Evolutionary conservation across 352 stramenopile species (phyloP), one percentile per base, ranked within the genome.

Genomic region (Globisporangium ultimum): DNA sequence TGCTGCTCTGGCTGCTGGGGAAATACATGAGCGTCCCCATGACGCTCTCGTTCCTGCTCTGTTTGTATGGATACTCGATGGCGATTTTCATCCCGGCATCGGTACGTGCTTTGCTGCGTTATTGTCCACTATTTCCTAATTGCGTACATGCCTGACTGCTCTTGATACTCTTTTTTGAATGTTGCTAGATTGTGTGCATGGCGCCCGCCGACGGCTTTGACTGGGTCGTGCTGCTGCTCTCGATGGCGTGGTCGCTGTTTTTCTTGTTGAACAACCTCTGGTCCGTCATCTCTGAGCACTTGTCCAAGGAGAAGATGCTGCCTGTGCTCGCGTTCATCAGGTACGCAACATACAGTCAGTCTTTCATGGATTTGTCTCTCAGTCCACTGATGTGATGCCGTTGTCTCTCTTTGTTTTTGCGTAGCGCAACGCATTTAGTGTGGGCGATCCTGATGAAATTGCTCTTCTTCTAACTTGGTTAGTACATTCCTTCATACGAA

Each of bases 261-360:
- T 95, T 95, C 54, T 60, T 95, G 43, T 48, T 95, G 18, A 86
- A 63, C 55, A 95, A 93, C 67, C 57, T 95, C 22, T 92, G 81
- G 78, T 60, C 71, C 53, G 67, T 87, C 43, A 90, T 93, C 40
- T 76, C 78, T 17, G 82, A 93, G 51, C 82, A 91, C 55, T 53
- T 91, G 51, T 84, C 84, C 34, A 93, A 95, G 61, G 86, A 95
- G 53, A 95, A 95, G 58, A 91, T 93, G 80, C 65, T 95, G 15
- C 84, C 86, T 18, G 64, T 95, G 47, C 67, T 95, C 11, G 79
- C 80, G 21, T 73, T 95, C 51, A 89, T 95, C 60, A 85, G 82
- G 86, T 95, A 71, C 45, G 66, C 54, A n/a, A 12, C 12, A 32
- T 32, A 32, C 24, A 36, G 28, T 10, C 28, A 10, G 24, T 28